phyloP scores from a whole-genome alignment of 75 land plant genomes.

The Pinus taeda region DNA sequence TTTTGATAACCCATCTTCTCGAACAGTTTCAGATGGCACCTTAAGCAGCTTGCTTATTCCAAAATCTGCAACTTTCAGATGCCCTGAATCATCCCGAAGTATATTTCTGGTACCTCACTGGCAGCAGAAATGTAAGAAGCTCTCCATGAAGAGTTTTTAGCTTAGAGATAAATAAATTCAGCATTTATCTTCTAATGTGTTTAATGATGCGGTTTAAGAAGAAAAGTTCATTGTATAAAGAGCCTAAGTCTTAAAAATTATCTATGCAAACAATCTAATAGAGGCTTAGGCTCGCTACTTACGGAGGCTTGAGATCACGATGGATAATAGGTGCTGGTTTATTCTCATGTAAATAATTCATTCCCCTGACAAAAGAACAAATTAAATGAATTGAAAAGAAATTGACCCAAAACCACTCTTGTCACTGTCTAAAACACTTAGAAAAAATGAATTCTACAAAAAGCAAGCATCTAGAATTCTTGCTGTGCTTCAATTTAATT shows the following conservation, averaged over 20 bases:
- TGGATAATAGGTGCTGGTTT: constrained; percentile 81
- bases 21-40: constrained; percentile 24
- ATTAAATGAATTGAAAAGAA: not conserved
- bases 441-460: not conserved
- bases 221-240: too few species aligned
- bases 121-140: not conserved
- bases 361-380: constrained; percentile 50
- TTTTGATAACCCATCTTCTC: constrained; percentile 43
- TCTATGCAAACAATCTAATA: too few species aligned
- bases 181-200: too few species aligned
- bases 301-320: constrained; percentile 80
- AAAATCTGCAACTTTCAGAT: constrained; percentile 90
- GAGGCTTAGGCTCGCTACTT: too few species aligned
- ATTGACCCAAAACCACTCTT: not conserved
- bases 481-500: not conserved
- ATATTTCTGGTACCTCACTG: constrained; percentile 61
- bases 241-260: too few species aligned
- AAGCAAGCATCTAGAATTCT: not conserved
- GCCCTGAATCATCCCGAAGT: constrained; percentile 75
- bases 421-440: not conserved
- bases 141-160: too few species aligned
- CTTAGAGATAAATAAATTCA: too few species aligned
- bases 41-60: constrained; percentile 81
- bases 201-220: too few species aligned
- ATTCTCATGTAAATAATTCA: constrained; percentile 86